Percentiles rank a stretch among this genome's conserved stretches.
phyloP scores from a whole-genome alignment of 345 rosid species.

The Populus pruinosa region DNA sequence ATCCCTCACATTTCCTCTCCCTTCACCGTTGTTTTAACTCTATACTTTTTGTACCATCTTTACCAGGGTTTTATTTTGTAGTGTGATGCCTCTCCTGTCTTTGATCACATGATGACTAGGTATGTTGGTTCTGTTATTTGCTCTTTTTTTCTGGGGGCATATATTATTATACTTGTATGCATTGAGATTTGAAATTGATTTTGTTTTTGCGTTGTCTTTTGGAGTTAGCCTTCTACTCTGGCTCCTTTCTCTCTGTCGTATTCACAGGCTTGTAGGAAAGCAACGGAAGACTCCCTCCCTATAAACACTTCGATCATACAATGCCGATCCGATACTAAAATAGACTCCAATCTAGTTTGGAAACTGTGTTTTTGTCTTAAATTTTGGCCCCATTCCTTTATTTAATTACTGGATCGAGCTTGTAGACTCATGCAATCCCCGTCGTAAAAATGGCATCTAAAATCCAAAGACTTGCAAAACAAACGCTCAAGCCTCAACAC shows the following conservation, averaged over 20 bases:
- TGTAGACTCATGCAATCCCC: too few relatives aligned
- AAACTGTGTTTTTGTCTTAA: too few relatives aligned
- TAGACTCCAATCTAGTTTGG: too few relatives aligned
- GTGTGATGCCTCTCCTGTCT: neutral
- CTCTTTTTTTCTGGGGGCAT: neutral
- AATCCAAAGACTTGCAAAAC: too few relatives aligned
- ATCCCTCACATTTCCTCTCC: neutral
- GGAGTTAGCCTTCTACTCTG: neutral
- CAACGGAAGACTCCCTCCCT: neutral
- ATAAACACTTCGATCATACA: too few relatives aligned
- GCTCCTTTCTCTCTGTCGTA: neutral
- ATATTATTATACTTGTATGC: conserved; percentile 1
- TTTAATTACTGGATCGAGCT: too few relatives aligned
- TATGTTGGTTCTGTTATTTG: neutral
- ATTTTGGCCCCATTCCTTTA: too few relatives aligned
- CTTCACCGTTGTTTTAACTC: conserved; percentile 2
- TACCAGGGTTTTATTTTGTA: conserved; percentile 4
- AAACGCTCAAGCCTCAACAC: too few relatives aligned
- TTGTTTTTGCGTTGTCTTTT: neutral
- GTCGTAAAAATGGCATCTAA: too few relatives aligned
- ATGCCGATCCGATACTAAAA: too few relatives aligned
- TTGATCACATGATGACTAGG: neutral
- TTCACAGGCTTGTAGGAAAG: neutral
- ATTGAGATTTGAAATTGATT: neutral
- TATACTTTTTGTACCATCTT: conserved; percentile 13